These are phyloP conservation scores for Chenopodium album DNA, from an alignment of 148 eudicot genomes.

Conservation along the genomic window DNA sequence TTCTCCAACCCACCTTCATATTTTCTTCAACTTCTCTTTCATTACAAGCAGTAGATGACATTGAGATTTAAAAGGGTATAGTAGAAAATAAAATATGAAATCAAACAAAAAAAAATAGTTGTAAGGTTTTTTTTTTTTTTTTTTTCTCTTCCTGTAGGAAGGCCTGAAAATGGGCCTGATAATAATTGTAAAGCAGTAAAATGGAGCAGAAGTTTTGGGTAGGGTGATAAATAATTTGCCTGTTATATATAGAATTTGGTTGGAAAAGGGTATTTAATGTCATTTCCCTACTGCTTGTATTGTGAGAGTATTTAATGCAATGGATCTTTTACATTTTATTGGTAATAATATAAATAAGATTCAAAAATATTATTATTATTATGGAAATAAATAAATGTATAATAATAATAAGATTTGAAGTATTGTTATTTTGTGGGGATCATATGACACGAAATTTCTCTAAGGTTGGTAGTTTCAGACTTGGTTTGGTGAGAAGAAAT, in stretches of 20 bases:
- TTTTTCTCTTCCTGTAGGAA: background rate
- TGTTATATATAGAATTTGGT: conserved; percentile 39
- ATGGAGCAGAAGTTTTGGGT: background rate
- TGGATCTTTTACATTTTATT: background rate
- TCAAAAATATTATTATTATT: too few relatives aligned
- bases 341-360: background rate
- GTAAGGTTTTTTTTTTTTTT: background rate
- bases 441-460: conserved; percentile 17
- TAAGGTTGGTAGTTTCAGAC: conserved; percentile 27
- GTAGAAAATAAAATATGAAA: too few relatives aligned
- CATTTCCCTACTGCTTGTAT: conserved; percentile 19
- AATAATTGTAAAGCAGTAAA: conserved; percentile 18
- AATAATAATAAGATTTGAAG: too few relatives aligned
- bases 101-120: background rate
- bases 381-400: too few relatives aligned
- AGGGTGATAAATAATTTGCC: conserved; percentile 25
- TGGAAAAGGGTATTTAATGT: conserved; percentile 27
- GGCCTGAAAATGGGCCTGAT: conserved; percentile 10
- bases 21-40: conserved; percentile 18
- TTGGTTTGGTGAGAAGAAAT: conserved; percentile 29
- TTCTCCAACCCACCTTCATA: conserved; percentile 35
- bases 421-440: conserved; percentile 12
- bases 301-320: conserved; percentile 25
- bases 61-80: background rate
- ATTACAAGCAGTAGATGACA: background rate